phyloP scores from a whole-genome alignment of 2,329 filamentous ascomycete species.

The Colletotrichum limetticola region DNA sequence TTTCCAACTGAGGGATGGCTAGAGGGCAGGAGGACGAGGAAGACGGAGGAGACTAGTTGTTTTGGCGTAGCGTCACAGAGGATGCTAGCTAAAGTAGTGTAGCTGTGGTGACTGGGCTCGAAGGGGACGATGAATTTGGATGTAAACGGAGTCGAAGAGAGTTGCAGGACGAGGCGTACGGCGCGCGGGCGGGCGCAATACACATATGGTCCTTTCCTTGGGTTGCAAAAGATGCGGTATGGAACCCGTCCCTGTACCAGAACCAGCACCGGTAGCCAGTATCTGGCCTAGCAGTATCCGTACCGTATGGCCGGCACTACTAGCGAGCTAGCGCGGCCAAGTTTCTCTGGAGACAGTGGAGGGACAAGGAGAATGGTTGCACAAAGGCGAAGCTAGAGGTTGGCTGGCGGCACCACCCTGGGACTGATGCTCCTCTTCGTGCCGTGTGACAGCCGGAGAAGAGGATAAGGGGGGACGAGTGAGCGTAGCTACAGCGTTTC shows the following conservation, averaged over 20 bases:
- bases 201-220: neutral
- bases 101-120: conserved; percentile 12
- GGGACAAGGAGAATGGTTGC: conserved; percentile 25
- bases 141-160: conserved; percentile 11
- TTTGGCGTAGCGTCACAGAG: conserved; percentile 17
- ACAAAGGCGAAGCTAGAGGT: conserved; percentile 21
- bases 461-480: neutral
- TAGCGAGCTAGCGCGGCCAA: conserved; percentile 18
- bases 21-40: conserved; percentile 6
- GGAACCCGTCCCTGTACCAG: conserved; percentile 4
- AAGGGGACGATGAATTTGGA: conserved; percentile 16
- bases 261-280: conserved; percentile 16
- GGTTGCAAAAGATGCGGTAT: conserved; percentile 18
- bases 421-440: neutral
- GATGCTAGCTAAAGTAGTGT: conserved; percentile 10
- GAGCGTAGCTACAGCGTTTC: neutral
- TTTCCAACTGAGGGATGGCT: conserved; percentile 6
- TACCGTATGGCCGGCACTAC: conserved; percentile 28
- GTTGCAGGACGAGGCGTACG: conserved; percentile 1
- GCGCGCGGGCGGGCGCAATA: conserved; percentile 13
- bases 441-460: conserved; percentile 1
- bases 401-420: conserved; percentile 10
- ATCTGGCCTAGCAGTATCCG: conserved; percentile 16
- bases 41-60: neutral
- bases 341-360: conserved; percentile 23